Conservation (phyloP, 192 early-diverging fungal species). For the Umbelopsis isabellina region DNA sequence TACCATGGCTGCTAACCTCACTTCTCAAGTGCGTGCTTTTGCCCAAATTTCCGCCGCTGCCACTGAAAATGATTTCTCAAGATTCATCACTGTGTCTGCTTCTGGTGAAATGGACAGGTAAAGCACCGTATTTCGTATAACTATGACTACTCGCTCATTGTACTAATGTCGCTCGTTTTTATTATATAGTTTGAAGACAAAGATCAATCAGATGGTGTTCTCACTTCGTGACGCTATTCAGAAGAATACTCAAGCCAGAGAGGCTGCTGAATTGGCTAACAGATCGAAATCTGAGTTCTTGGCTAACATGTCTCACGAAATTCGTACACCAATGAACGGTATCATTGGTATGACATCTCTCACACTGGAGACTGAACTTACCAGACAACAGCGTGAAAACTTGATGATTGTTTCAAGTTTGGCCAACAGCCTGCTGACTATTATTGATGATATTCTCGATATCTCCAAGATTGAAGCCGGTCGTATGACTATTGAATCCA, state of each 20-base stretch:
- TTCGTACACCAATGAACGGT: conserved; percentile 84
- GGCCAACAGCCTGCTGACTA: conserved; percentile 71
- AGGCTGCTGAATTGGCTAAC: conserved; percentile 81
- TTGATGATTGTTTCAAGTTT: conserved; percentile 76
- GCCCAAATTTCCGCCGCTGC: conserved; percentile 76
- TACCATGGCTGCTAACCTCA: conserved; percentile 73
- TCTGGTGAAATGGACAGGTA: conserved; percentile 82
- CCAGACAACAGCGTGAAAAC: conserved; percentile 80
- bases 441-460: conserved; percentile 87
- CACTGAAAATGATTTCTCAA: conserved; percentile 70
- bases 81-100: conserved; percentile 77
- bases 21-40: conserved; percentile 82
- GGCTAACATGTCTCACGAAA: conserved; percentile 70
- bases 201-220: conserved; percentile 88
- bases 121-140: too few relatives aligned
- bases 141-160: too few relatives aligned
- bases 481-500: conserved; percentile 77
- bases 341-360: conserved; percentile 78
- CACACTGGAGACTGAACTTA: conserved; percentile 77
- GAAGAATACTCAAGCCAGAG: conserved; percentile 78
- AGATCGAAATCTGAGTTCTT: conserved; percentile 76
- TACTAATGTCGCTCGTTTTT: not conserved
- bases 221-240: conserved; percentile 75
- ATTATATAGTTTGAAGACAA: conserved; percentile 58
- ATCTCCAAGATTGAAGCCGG: conserved; percentile 86